Conservation (phyloP, 441 rosid genomes). For the Mallotus repandus region DNA sequence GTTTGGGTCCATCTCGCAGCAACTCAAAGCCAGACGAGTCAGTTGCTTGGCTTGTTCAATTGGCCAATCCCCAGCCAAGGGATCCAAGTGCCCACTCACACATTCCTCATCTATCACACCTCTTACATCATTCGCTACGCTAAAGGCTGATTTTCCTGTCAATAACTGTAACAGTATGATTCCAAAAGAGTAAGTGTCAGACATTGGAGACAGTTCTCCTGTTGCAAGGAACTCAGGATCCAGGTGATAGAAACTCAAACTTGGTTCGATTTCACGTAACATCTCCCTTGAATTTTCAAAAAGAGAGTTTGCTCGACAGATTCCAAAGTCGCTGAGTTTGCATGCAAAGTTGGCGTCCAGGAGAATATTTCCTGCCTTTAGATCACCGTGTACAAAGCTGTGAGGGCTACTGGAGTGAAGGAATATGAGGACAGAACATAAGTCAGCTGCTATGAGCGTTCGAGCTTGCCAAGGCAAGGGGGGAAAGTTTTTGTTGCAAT, state of each 20-base stretch:
- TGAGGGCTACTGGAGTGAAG: conserved; percentile 74
- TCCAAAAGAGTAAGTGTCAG: conserved; percentile 90
- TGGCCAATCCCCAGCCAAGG: conserved; percentile 93
- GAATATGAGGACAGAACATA: conserved; percentile 77
- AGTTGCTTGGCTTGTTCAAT: conserved; percentile 82
- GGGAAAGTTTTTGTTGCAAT: conserved; percentile 65
- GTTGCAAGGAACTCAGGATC: conserved; percentile 74
- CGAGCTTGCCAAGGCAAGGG: conserved; percentile 87
- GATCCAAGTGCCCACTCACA: conserved; percentile 66
- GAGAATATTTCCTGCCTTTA: conserved; percentile 77
- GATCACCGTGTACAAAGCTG: conserved; percentile 77
- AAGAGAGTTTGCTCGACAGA: conserved; percentile 35
- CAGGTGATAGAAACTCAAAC: no score
- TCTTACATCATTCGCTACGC: conserved; percentile 63
- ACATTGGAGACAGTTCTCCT: conserved; percentile 74
- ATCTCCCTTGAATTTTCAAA: conserved; percentile 14
- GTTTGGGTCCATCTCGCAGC: conserved; percentile 60
- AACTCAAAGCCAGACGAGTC: conserved; percentile 72
- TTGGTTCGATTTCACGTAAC: no score
- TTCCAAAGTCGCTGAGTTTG: conserved; percentile 81
- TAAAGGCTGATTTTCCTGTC: conserved; percentile 63
- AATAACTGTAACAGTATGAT: conserved; percentile 66
- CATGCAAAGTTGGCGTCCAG: conserved; percentile 64
- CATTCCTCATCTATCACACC: conserved; percentile 51
- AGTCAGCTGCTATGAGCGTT: conserved; percentile 64